phyloP scores from a whole-genome alignment of 805 yeast species.

The Lipomyces spencermartinsiae region DNA sequence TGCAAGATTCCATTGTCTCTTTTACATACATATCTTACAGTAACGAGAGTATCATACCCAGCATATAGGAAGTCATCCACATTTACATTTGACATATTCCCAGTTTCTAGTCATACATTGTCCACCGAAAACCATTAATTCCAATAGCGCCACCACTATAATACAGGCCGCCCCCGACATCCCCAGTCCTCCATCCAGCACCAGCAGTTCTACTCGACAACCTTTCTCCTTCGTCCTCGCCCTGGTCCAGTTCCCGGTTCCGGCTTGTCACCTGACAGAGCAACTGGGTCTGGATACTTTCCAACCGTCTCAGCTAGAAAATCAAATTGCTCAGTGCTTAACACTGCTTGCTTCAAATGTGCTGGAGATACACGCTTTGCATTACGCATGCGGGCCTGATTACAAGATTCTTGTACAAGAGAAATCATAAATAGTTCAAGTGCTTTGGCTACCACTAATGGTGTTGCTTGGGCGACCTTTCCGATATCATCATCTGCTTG shows the following conservation, averaged over 20 bases:
- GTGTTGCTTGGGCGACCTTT: constrained; percentile 98
- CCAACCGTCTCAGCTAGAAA: constrained; percentile 79
- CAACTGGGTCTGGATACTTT: constrained; percentile 59
- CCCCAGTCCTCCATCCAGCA: background rate
- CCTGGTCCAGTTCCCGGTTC: constrained; percentile 24
- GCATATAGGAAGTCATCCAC: background rate
- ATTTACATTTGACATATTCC: background rate
- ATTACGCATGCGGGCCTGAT: constrained; percentile 75
- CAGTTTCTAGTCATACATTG: background rate
- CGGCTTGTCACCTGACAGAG: constrained; percentile 38
- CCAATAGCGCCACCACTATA: background rate
- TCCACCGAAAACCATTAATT: background rate
- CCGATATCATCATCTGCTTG: constrained; percentile 99
- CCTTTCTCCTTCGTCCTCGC: constrained; percentile 29
- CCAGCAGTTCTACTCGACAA: constrained; percentile 15
- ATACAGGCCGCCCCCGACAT: background rate
- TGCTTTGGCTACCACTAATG: constrained; percentile 96
- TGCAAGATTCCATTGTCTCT: too few species aligned
- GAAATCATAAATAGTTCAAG: constrained; percentile 90
- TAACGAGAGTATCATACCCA: background rate
- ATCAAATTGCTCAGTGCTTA: constrained; percentile 88
- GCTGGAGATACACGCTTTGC: constrained; percentile 82
- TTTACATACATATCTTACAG: background rate
- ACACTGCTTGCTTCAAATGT: constrained; percentile 82
- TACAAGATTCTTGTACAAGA: constrained; percentile 80